Base-by-base conservation (phyloP, 805 yeast species). In the Spathaspora girioi region DNA sequence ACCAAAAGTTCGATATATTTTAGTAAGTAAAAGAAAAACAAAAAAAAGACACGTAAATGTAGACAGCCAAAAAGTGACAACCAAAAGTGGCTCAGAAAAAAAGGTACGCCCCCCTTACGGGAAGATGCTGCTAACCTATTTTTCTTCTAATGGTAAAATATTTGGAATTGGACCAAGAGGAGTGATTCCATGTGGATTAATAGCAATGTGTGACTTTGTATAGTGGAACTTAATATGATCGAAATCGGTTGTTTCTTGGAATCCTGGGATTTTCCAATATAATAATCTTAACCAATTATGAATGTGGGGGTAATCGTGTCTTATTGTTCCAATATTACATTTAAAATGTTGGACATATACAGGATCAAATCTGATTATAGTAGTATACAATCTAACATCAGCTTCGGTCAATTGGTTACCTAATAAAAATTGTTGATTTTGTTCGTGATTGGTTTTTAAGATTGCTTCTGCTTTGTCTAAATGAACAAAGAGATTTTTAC, bases 331-430 rank as follows among this genome's bases (percentile, higher is more conserved):
- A 54, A 90, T 68, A 68, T 93, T 93, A 68, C 97, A 89, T 71
- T 93, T 94, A 81, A 93, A 94, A 68, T 93, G 97, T 69, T 92
- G 97, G 49, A 87, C 93, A 64, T 93, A 93, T 19, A 91, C 96
- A 1, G 96, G 87, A 67, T 93, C 98, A 62, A 93, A 93, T 61
- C 99, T 82, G 43, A 90, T 77, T 53, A 93, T 84, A 2, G 98
- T 93, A 20, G 97, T 83, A 72, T 73, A 93, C 47, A 93, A 79
- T 57, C 97, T 79, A 52, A 93, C 77, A 67, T 93, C 99, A 6
- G 96, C 96, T 71, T 93, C 97, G 1, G 97, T 92, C 50, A 93
- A 70, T 45, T 68, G 72, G 50, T 82, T 76, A 5, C 92, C 93
- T 9, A 83, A 62, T 48, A 91, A 67, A 63, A 67, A 73, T 60